Evolutionary conservation across 108 stramenopile genomes (phyloP).

Genomic region (Cyclotella distinguenda): DNA sequence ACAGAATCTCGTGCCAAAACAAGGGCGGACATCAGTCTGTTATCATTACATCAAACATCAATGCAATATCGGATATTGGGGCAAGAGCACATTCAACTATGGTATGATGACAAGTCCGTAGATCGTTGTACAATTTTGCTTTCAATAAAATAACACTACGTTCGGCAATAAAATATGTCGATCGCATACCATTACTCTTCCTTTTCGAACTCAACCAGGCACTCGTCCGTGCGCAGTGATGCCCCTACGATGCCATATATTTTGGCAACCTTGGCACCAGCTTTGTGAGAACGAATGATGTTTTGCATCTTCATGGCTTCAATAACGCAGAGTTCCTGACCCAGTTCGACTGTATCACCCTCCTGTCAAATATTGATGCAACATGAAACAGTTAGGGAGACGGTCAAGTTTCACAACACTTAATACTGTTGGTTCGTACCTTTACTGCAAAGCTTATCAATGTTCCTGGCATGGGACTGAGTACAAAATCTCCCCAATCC

Average conservation of each 20-base stretch:
- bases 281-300: constrained; percentile 80
- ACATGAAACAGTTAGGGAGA: constrained; percentile 11
- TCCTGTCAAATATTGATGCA: constrained; percentile 27
- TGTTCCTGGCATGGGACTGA: constrained; percentile 96
- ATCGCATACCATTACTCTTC: neutral
- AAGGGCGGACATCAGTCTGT: too few relatives aligned
- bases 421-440: constrained; percentile 13
- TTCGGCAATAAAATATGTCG: neutral
- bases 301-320: constrained; percentile 99
- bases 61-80: neutral
- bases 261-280: constrained; percentile 63
- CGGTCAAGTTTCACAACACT: neutral
- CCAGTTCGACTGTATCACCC: constrained; percentile 89
- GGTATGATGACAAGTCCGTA: too few relatives aligned
- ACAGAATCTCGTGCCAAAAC: too few relatives aligned
- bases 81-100: too few relatives aligned
- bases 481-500: constrained; percentile 76
- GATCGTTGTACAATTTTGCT: too few relatives aligned
- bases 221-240: constrained; percentile 74
- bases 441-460: constrained; percentile 70
- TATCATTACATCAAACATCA: too few relatives aligned
- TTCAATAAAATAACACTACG: too few relatives aligned
- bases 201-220: constrained; percentile 72
- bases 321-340: constrained; percentile 92
- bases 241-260: constrained; percentile 67